phyloP scores from a whole-genome alignment of 352 stramenopile genomes.

The Elongisporangium prolatum region DNA sequence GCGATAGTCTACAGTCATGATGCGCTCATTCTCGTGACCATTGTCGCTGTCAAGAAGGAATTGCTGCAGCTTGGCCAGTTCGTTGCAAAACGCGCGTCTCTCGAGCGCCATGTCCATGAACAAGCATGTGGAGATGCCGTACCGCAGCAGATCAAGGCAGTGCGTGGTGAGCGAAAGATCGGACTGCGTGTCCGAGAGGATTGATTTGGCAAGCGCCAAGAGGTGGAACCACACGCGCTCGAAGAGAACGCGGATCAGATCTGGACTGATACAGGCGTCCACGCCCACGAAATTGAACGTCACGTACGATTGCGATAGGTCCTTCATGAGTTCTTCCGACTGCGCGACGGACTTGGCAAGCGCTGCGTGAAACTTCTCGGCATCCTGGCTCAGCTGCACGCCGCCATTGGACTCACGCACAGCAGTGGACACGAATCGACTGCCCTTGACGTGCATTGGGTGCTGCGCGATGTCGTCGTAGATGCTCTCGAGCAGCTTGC shows the following conservation, averaged over 20 bases:
- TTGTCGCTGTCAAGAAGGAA: constrained; percentile 34
- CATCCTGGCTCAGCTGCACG: constrained; percentile 27
- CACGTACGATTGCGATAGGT: constrained; percentile 71
- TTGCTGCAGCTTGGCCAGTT: constrained; percentile 69
- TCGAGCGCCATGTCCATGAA: constrained; percentile 78
- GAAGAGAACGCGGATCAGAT: constrained; percentile 92
- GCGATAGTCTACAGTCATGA: not conserved
- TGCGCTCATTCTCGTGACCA: constrained; percentile 5
- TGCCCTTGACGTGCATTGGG: constrained; percentile 91
- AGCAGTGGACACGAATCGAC: constrained; percentile 38
- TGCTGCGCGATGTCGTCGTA: constrained; percentile 94
- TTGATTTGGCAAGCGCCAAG: constrained; percentile 79
- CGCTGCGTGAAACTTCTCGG: constrained; percentile 72
- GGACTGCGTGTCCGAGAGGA: constrained; percentile 72
- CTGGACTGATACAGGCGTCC: constrained; percentile 82
- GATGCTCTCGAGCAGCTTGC: constrained; percentile 91
- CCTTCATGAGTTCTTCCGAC: constrained; percentile 83
- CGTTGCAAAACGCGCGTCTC: constrained; percentile 69
- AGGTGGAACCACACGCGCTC: constrained; percentile 95
- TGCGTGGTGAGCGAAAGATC: constrained; percentile 78
- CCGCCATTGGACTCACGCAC: constrained; percentile 29
- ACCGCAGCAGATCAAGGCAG: constrained; percentile 77
- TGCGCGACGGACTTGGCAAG: constrained; percentile 74
- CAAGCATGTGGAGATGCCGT: constrained; percentile 78
- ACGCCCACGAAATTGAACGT: constrained; percentile 92